Evolutionary conservation across 2,329 filamentous ascomycete species (phyloP).

Genomic region (Sclerotinia sclerotiorum): DNA sequence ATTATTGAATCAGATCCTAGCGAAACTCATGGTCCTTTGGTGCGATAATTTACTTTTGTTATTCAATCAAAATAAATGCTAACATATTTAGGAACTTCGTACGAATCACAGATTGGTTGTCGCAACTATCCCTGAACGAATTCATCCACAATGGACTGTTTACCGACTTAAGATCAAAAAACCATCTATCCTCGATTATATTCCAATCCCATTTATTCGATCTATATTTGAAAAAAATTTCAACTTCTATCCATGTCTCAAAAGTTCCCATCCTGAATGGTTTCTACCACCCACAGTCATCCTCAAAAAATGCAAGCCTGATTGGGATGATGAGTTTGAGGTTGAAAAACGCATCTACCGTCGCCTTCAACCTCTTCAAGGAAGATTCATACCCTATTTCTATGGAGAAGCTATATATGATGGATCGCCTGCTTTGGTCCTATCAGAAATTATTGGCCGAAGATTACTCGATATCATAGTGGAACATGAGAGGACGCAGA

Average conservation of each 20-base stretch:
- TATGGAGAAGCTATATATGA: background rate
- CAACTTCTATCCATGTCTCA: background rate
- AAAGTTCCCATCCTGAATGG: background rate
- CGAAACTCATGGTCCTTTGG: background rate
- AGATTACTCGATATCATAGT: background rate
- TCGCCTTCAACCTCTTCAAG: background rate
- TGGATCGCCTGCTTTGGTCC: background rate
- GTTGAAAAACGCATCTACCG: background rate
- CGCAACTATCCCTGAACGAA: background rate
- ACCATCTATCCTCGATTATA: background rate
- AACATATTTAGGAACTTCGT: background rate
- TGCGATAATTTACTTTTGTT: background rate
- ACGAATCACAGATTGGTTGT: background rate
- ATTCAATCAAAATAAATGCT: background rate
- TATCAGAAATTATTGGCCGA: background rate
- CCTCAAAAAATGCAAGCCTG: conserved; percentile 2
- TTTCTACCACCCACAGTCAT: background rate
- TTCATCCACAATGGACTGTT: background rate
- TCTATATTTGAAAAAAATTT: background rate
- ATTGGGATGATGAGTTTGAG: conserved; percentile 11
- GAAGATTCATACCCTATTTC: background rate
- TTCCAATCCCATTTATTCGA: background rate
- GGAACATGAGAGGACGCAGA: background rate
- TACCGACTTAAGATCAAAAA: background rate
- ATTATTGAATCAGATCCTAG: background rate